Conservation (phyloP, 129 eudicot genomes). For the carrot (Daucus carota) region DNA sequence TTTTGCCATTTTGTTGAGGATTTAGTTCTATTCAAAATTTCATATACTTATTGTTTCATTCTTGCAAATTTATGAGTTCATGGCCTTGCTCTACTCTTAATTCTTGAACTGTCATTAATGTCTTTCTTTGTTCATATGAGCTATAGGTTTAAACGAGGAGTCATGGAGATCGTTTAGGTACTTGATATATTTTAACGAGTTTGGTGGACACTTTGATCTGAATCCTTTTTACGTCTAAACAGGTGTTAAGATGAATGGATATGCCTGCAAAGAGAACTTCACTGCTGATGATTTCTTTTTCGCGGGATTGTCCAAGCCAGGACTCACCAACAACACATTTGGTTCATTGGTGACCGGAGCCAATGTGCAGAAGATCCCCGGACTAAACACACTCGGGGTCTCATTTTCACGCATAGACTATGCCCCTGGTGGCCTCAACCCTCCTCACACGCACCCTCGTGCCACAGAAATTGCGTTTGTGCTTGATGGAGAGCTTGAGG, state of each 20-base stretch:
- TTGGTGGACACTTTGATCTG: too few species aligned
- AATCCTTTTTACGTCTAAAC: not conserved
- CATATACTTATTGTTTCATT: too few species aligned
- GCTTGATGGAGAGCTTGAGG: not conserved
- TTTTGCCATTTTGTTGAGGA: too few species aligned
- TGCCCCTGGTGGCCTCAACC: slow-evolving; percentile 9
- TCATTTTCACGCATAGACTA: slow-evolving; percentile 4
- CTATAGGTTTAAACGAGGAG: too few species aligned
- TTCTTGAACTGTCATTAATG: too few species aligned
- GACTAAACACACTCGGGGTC: slow-evolving; percentile 10
- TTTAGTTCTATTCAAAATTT: too few species aligned
- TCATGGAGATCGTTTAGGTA: too few species aligned
- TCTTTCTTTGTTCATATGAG: too few species aligned
- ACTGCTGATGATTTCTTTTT: slow-evolving; percentile 6
- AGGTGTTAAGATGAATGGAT: not conserved
- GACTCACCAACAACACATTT: slow-evolving; percentile 9
- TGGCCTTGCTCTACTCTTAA: too few species aligned
- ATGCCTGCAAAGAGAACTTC: slow-evolving; percentile 2
- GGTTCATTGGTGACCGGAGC: slow-evolving; percentile 6
- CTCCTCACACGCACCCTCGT: slow-evolving; percentile 10
- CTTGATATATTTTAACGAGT: too few species aligned
- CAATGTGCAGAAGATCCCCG: not conserved
- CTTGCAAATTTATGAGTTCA: too few species aligned
- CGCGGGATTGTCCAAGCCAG: slow-evolving; percentile 4
- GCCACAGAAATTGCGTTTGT: slow-evolving; percentile 1